A percentile compares a stretch with the other conserved stretches of the same genome.
Evolutionary conservation across 352 stramenopile species (phyloP).

Genomic region (Phytopythium boreale): DNA sequence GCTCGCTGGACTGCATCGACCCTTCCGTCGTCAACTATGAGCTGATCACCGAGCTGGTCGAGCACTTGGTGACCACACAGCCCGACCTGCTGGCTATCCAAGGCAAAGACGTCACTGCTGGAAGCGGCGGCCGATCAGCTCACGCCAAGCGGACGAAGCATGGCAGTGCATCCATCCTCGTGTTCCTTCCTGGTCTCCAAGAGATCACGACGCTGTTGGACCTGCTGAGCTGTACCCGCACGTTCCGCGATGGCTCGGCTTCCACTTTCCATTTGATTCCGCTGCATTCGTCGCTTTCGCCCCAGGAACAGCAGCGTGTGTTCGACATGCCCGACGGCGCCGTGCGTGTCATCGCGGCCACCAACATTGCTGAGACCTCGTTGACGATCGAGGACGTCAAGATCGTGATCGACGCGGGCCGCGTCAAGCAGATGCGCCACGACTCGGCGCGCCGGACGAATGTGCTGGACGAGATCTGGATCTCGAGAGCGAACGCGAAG

Average conservation of each 20-base stretch:
- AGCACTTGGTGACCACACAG: conserved; percentile 65
- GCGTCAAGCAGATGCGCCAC: conserved; percentile 90
- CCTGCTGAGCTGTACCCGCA: conserved; percentile 51
- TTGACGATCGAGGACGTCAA: conserved; percentile 95
- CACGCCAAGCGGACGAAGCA: background rate
- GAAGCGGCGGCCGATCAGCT: background rate
- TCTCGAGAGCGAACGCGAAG: conserved; percentile 90
- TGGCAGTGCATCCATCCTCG: conserved; percentile 85
- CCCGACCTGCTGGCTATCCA: conserved; percentile 30
- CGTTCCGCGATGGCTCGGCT: conserved; percentile 27
- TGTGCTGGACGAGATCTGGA: conserved; percentile 87
- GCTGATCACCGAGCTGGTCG: conserved; percentile 87
- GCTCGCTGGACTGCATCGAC: conserved; percentile 83
- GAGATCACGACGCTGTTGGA: conserved; percentile 92
- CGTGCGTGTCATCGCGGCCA: conserved; percentile 95
- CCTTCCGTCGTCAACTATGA: conserved; percentile 94
- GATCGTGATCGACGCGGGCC: conserved; percentile 95
- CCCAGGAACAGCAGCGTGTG: conserved; percentile 92
- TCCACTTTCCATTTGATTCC: conserved; percentile 75
- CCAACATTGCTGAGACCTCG: conserved; percentile 96
- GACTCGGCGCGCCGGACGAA: conserved; percentile 85
- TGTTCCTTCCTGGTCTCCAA: conserved; percentile 94
- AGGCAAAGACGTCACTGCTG: conserved; percentile 6
- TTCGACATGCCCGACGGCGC: conserved; percentile 72
- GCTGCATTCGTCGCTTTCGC: conserved; percentile 93